Evolutionary conservation across 352 stramenopile species (phyloP).

Genomic region (Halophytophthora batemanensis): DNA sequence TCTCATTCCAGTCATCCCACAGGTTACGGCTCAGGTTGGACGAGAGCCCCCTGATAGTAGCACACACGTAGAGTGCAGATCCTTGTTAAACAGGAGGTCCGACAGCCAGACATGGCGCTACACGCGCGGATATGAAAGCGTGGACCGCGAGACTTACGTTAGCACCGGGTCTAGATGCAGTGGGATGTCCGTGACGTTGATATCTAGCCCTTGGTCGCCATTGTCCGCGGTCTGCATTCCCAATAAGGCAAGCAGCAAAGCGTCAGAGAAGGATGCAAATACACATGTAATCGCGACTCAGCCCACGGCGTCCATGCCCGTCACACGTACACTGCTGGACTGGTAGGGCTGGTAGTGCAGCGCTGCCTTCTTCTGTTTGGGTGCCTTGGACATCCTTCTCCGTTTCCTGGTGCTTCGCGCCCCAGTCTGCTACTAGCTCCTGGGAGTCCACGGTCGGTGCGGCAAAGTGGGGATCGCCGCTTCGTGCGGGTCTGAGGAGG

Average conservation of each 20-base stretch:
- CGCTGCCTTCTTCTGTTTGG: slow-evolving; percentile 69
- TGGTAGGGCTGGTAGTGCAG: slow-evolving; percentile 85
- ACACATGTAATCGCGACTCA: not conserved
- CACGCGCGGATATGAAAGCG: not conserved
- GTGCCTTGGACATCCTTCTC: slow-evolving; percentile 67
- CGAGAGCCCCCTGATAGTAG: slow-evolving; percentile 53
- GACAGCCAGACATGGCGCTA: not conserved
- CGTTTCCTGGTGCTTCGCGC: not conserved
- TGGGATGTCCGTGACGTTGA: slow-evolving; percentile 47
- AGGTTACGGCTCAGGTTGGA: slow-evolving; percentile 83
- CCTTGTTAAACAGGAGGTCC: slow-evolving; percentile 5
- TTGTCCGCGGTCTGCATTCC: slow-evolving; percentile 16
- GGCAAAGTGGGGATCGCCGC: no score
- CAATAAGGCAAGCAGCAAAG: not conserved
- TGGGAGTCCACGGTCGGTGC: no score
- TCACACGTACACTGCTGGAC: slow-evolving; percentile 25
- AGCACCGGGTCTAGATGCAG: slow-evolving; percentile 70
- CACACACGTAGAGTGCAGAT: slow-evolving; percentile 1
- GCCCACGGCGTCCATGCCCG: not conserved
- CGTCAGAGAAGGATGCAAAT: not conserved
- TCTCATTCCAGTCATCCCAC: slow-evolving; percentile 88
- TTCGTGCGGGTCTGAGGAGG: not conserved
- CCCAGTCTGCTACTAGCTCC: no score
- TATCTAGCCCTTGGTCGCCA: slow-evolving; percentile 38
- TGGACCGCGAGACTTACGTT: slow-evolving; percentile 32